These are phyloP conservation scores for Globisporangium middletonii DNA, from an alignment of 352 stramenopile genomes.

Conservation along the genomic window DNA sequence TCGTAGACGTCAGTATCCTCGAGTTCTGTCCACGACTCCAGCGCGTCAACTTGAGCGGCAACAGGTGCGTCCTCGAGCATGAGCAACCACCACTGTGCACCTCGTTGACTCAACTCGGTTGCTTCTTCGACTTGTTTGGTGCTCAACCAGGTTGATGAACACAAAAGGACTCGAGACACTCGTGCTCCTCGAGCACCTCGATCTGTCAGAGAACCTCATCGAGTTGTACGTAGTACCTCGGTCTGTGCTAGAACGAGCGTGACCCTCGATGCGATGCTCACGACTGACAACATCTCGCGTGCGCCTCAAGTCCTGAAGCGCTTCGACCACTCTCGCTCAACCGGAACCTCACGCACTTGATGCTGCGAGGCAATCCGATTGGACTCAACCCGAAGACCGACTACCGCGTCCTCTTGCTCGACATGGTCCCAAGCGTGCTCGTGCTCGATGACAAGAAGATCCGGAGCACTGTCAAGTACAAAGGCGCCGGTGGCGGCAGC, in stretches of 20 bases:
- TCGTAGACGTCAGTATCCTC: slow-evolving; percentile 50
- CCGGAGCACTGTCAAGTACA: slow-evolving; percentile 38
- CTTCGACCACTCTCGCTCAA: slow-evolving; percentile 61
- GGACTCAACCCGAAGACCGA: slow-evolving; percentile 40
- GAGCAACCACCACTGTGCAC: too few species aligned
- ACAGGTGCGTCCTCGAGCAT: slow-evolving; percentile 26
- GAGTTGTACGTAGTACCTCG: slow-evolving; percentile 36
- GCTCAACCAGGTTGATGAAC: slow-evolving; percentile 30
- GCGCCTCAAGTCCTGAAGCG: slow-evolving; percentile 40
- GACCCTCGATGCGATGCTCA: not conserved
- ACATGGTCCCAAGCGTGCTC: slow-evolving; percentile 68
- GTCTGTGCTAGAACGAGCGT: not conserved
- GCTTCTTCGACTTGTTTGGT: not conserved
- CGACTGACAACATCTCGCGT: not conserved
- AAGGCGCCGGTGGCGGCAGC: slow-evolving; percentile 17
- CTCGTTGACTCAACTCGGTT: not conserved
- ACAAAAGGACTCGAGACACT: slow-evolving; percentile 69
- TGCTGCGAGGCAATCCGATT: slow-evolving; percentile 61
- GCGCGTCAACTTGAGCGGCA: slow-evolving; percentile 64
- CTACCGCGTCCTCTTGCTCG: slow-evolving; percentile 60
- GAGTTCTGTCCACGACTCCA: slow-evolving; percentile 59
- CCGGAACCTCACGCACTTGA: slow-evolving; percentile 60
- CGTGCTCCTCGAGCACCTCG: slow-evolving; percentile 44
- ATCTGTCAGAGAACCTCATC: slow-evolving; percentile 75
- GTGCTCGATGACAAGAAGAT: slow-evolving; percentile 79